A percentile compares a stretch with the other conserved stretches of the same genome.
Evolutionary conservation across 2,329 filamentous ascomycete species (phyloP).

Genomic region (Hypoxylon sp.): DNA sequence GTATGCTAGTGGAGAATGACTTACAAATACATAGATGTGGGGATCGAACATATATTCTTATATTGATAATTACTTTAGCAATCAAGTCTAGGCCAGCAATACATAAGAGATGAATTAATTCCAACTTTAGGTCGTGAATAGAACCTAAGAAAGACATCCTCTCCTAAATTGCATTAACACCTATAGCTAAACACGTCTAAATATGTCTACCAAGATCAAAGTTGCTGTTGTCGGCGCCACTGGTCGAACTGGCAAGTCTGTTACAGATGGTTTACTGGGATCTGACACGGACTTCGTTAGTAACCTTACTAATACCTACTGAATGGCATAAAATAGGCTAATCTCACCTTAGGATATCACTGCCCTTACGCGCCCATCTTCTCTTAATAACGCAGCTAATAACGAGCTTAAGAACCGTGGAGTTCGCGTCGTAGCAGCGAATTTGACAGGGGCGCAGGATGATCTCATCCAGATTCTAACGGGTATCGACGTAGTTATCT

Average conservation of each 20-base stretch:
- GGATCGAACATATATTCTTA: not conserved
- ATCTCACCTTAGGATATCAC: slow-evolving; percentile 60
- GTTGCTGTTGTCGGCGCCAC: slow-evolving; percentile 60
- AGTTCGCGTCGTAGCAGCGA: slow-evolving; percentile 60
- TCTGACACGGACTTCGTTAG: slow-evolving; percentile 52
- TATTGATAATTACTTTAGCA: not conserved
- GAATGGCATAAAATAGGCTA: not conserved
- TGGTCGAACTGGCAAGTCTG: slow-evolving; percentile 59
- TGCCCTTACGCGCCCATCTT: slow-evolving; percentile 63
- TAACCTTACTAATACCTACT: not conserved
- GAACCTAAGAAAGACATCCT: not conserved
- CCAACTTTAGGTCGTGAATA: not conserved
- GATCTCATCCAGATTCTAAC: slow-evolving; percentile 60
- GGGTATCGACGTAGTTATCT: slow-evolving; percentile 63
- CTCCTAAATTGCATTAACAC: not conserved
- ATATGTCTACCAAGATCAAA: slow-evolving; percentile 46
- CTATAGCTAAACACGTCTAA: not conserved
- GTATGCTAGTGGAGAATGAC: not conserved
- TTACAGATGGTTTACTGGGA: slow-evolving; percentile 58
- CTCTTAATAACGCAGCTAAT: slow-evolving; percentile 63
- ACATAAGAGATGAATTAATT: not conserved
- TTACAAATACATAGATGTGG: not conserved
- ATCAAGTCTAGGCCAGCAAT: not conserved
- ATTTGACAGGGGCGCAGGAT: slow-evolving; percentile 60
- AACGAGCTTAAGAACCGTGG: slow-evolving; percentile 59